Evolutionary conservation across 106 monocot genomes (phyloP).

Genomic region (Cymbidium sinense): DNA sequence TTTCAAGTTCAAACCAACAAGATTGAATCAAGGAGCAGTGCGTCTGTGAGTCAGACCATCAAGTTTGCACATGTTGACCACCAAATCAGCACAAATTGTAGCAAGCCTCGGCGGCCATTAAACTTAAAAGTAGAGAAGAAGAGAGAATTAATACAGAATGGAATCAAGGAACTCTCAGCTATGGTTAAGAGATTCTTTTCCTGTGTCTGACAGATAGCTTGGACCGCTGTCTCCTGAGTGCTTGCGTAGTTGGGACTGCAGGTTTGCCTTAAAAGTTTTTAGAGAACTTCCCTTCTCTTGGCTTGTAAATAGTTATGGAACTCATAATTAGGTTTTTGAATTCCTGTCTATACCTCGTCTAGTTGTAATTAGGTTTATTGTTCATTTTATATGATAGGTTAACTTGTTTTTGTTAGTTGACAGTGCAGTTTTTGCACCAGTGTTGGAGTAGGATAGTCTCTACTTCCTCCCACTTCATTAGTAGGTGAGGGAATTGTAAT

Average conservation of each 20-base stretch:
- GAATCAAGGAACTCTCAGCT: not conserved
- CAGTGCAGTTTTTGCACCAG: not conserved
- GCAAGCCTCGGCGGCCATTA: not conserved
- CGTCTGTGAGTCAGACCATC: conserved; percentile 25
- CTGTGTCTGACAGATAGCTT: conserved; percentile 10
- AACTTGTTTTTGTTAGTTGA: not conserved
- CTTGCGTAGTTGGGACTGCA: conserved; percentile 25
- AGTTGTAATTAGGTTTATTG: not conserved
- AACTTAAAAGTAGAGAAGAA: not conserved
- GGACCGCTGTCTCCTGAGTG: conserved; percentile 19
- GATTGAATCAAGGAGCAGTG: conserved; percentile 34
- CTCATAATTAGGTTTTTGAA: not conserved
- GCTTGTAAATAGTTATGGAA: conserved; percentile 1
- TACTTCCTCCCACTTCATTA: too few species aligned
- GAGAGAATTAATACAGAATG: not conserved
- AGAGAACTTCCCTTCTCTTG: conserved; percentile 4
- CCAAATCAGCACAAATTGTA: not conserved
- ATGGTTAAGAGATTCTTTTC: not conserved
- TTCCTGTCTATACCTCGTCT: not conserved
- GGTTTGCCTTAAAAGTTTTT: conserved; percentile 10
- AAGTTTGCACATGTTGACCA: not conserved
- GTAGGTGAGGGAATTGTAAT: too few species aligned
- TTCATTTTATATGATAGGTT: not conserved
- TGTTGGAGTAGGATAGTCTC: not conserved
- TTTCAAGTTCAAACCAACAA: conserved; percentile 42